phyloP scores from a whole-genome alignment of 2,329 filamentous ascomycete species.

The Trichoderma harzianum region DNA sequence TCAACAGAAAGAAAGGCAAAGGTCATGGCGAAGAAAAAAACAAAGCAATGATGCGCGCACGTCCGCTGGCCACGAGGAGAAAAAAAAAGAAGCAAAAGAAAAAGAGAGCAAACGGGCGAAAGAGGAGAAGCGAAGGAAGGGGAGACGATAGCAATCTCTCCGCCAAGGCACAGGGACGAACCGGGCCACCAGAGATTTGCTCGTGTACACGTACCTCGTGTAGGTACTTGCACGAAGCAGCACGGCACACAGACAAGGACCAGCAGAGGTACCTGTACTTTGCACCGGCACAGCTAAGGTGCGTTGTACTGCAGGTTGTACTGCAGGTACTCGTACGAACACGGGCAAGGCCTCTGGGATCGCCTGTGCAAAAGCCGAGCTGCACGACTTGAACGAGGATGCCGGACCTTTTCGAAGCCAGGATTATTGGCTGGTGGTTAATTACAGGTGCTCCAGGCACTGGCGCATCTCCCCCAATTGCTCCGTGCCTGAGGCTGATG shows the following conservation, averaged over 20 bases:
- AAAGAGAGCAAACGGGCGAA: background rate
- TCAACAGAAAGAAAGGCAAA: constrained; percentile 11
- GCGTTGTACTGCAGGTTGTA: background rate
- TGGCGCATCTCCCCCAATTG: background rate
- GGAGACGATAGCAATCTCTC: constrained; percentile 15
- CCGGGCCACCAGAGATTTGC: constrained; percentile 11
- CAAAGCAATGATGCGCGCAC: constrained; percentile 7
- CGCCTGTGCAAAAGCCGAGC: constrained; percentile 12
- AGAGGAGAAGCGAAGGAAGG: constrained; percentile 10
- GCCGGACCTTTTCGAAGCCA: constrained; percentile 10
- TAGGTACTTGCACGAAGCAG: background rate
- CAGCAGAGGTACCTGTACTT: background rate
- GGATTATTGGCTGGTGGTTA: background rate
- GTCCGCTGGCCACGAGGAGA: constrained; percentile 7
- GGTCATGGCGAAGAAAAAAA: constrained; percentile 23
- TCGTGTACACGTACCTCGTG: background rate
- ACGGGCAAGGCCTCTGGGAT: background rate
- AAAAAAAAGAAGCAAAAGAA: background rate
- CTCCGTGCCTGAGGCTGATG: background rate
- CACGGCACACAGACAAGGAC: background rate
- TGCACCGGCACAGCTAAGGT: background rate
- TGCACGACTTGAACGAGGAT: constrained; percentile 7
- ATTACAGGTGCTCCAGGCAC: background rate
- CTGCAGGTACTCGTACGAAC: background rate
- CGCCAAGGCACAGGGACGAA: constrained; percentile 3